Evolutionary conservation across 345 rosid genomes (phyloP).

Genomic region (Pugionium cornutum): DNA sequence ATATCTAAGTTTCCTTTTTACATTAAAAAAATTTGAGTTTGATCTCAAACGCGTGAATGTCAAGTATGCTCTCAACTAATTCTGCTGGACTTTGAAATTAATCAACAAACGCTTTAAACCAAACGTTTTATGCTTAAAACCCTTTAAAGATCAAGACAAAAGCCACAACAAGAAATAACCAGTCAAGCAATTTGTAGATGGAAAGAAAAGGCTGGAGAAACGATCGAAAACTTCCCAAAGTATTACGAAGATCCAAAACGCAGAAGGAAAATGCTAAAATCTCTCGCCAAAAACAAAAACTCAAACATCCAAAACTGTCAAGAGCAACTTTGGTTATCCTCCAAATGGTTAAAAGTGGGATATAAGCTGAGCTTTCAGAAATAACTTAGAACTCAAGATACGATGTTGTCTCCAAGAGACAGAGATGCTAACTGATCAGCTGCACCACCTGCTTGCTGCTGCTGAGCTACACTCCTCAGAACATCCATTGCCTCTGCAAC

Average conservation of each 20-base stretch:
- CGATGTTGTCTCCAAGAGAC: slow-evolving; percentile 56
- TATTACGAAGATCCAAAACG: slow-evolving; percentile 27
- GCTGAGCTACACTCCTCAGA: slow-evolving; percentile 52
- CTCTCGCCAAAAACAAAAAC: slow-evolving; percentile 27
- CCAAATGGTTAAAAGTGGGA: not conserved
- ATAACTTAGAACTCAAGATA: slow-evolving; percentile 41
- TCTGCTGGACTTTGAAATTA: too few species aligned
- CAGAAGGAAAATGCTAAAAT: slow-evolving; percentile 12
- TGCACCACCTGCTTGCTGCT: slow-evolving; percentile 50
- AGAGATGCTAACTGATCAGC: slow-evolving; percentile 60
- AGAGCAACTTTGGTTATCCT: slow-evolving; percentile 25
- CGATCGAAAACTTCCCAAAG: slow-evolving; percentile 33
- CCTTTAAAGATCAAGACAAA: not conserved
- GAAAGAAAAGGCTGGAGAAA: slow-evolving; percentile 19
- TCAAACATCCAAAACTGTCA: slow-evolving; percentile 37
- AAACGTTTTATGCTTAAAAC: not conserved
- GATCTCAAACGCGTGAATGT: too few species aligned
- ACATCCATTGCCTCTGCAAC: slow-evolving; percentile 62
- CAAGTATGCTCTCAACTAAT: too few species aligned
- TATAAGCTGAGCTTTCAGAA: slow-evolving; percentile 29
- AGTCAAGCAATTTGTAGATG: slow-evolving; percentile 7
- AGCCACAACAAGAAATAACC: slow-evolving; percentile 3
- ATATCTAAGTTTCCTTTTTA: too few species aligned
- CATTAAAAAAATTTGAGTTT: too few species aligned
- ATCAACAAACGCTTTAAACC: not conserved